These are phyloP conservation scores for Echinosophora koreensis DNA, from an alignment of 306 rosid genomes.

Conservation along the genomic window DNA sequence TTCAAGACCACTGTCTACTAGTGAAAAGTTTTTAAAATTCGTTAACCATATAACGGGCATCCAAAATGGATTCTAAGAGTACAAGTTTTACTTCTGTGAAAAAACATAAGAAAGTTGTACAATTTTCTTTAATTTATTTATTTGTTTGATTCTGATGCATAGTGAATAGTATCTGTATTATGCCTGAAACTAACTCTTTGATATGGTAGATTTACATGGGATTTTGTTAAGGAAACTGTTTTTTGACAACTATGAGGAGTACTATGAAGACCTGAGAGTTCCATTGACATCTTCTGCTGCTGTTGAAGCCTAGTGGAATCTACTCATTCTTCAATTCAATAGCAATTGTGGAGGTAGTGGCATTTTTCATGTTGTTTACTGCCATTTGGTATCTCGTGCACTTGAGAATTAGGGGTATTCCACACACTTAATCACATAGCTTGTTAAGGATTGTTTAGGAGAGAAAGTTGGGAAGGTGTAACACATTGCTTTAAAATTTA, in stretches of 20 bases:
- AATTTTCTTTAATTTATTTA: background rate
- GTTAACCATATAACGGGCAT: too few species aligned
- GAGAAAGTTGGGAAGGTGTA: conserved; percentile 77
- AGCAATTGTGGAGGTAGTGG: conserved; percentile 76
- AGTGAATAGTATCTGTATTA: background rate
- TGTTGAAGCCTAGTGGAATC: conserved; percentile 71
- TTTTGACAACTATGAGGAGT: conserved; percentile 74
- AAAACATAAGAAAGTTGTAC: background rate
- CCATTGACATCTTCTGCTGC: conserved; percentile 60
- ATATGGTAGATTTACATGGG: conserved; percentile 25
- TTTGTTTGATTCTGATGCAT: background rate
- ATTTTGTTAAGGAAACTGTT: conserved; percentile 54
- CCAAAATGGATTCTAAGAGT: too few species aligned
- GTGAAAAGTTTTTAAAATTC: too few species aligned
- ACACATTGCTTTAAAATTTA: conserved; percentile 42
- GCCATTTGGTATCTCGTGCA: conserved; percentile 63
- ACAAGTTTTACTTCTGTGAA: too few species aligned
- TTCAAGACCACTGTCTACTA: too few species aligned
- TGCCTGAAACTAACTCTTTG: background rate
- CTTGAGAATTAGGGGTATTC: conserved; percentile 70
- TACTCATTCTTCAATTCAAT: conserved; percentile 64
- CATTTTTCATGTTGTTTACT: conserved; percentile 64
- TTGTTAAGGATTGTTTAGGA: conserved; percentile 68
- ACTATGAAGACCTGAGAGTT: conserved; percentile 70
- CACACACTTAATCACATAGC: conserved; percentile 70